Percentiles rank a stretch among this genome's conserved stretches.
Conservation (phyloP, 371 early-diverging fungal genomes). For the Dinochytrium kinnereticum region DNA sequence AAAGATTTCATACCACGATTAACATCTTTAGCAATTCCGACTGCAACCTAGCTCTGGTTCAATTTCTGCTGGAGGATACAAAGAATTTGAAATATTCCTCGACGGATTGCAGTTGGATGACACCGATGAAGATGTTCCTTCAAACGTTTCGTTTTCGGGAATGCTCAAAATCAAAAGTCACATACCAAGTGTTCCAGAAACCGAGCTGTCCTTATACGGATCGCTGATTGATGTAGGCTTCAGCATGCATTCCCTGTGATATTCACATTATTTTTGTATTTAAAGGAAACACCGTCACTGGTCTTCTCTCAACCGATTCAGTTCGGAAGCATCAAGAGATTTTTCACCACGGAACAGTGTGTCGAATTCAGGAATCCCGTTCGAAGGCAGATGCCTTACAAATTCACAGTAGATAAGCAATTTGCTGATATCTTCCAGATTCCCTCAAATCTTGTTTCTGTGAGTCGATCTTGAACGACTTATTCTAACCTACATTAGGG, state of each 20-base stretch:
- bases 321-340: constrained; percentile 41
- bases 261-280: not conserved
- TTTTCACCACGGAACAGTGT: constrained; percentile 9
- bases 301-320: constrained; percentile 37
- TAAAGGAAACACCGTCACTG: constrained; percentile 41
- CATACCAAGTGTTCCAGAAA: constrained; percentile 27
- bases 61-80: constrained; percentile 30
- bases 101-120: constrained; percentile 28
- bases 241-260: not conserved
- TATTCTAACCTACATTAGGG: constrained; percentile 34
- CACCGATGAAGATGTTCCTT: constrained; percentile 37
- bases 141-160: constrained; percentile 31
- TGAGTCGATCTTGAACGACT: not conserved
- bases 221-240: constrained; percentile 47
- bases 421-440: constrained; percentile 45
- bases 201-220: constrained; percentile 34
- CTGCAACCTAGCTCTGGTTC: constrained; percentile 7
- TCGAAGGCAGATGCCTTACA: constrained; percentile 45
- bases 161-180: constrained; percentile 27
- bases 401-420: constrained; percentile 40
- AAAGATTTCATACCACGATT: not conserved
- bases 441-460: not conserved
- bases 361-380: constrained; percentile 52
- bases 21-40: constrained; percentile 13
- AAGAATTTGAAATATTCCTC: constrained; percentile 42